Base-by-base conservation (phyloP, 2,329 filamentous ascomycete genomes). In the Fusarium acutatum region DNA sequence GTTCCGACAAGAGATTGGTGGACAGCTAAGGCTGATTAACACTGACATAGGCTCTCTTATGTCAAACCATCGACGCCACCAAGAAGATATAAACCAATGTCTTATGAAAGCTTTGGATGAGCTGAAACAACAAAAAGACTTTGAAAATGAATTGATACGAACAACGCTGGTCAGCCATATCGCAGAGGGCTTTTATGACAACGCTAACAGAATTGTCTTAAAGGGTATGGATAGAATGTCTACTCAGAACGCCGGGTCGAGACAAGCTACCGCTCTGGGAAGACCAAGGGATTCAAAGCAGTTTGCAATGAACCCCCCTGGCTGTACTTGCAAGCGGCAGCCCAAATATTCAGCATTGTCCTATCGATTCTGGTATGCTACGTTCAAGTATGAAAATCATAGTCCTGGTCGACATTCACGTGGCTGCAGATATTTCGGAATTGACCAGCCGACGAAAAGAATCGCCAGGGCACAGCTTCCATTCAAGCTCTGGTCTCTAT, bases 271-370 rank as follows among this genome's bases (percentile, higher is more conserved):
- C 20, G 0, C 26, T 22, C 13, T 47, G 17, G 14, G 0, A 30
- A 47, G 13, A 22, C 12, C 0, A 2, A 30, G 9, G 4, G 6
- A 1, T 12, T 5, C 13, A 3, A 30, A 47, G 0, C 44, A 15
- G 26, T 0, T 5, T 0, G 0, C 13, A 15, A 22, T 0, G 0
- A 1, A 12, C 0, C 26, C 26, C 9, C 20, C 1, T 2, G 44
- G 4, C 6, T 47, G 44, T 2, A 17, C 0, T 4, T 47, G 26
- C 9, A 0, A 30, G 4, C 26, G 26, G 0, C 44, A 30, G 26
- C 9, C 8, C 1, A 0, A 30, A 4, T 5, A 0, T 22, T 30
- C 26, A 17, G 0, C 4, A 8, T 12, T 17, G 0, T 22, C 4
- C 14, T 47, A 47, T 30, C 44, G 26, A 8, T 11, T 30, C 0